These are phyloP conservation scores for Curvularia eragrostidis DNA, from an alignment of 2,329 filamentous ascomycete genomes.

Conservation along the genomic window DNA sequence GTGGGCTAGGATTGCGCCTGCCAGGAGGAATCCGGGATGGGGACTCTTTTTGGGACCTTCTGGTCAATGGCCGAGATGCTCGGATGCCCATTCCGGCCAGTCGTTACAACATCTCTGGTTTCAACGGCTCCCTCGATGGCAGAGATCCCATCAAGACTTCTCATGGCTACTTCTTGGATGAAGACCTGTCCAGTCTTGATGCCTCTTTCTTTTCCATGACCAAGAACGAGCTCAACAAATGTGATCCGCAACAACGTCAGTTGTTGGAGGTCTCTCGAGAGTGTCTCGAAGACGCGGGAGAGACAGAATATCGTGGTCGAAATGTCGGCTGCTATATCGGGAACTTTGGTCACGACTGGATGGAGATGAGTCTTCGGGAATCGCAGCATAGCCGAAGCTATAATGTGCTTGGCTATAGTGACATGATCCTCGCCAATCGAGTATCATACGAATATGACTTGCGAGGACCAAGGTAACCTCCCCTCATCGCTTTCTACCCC, in stretches of 20 bases:
- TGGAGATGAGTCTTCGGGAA: background rate
- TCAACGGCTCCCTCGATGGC: too few species aligned
- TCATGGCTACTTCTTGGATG: background rate
- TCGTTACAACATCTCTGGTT: background rate
- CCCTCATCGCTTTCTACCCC: too few species aligned
- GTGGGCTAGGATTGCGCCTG: background rate
- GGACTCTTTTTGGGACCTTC: background rate
- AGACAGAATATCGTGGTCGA: slow-evolving; percentile 24
- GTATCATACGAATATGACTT: slow-evolving; percentile 31
- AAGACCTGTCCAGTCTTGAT: slow-evolving; percentile 18
- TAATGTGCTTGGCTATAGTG: background rate
- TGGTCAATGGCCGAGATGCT: background rate
- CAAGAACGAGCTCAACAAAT: slow-evolving; percentile 13
- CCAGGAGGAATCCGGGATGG: background rate
- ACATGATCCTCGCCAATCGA: slow-evolving; percentile 13
- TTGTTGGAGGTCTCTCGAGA: slow-evolving; percentile 39
- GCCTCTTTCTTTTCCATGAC: slow-evolving; percentile 26
- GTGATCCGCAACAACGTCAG: slow-evolving; percentile 36
- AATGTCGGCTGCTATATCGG: slow-evolving; percentile 29
- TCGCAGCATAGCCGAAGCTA: background rate
- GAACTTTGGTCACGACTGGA: slow-evolving; percentile 32
- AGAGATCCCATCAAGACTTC: too few species aligned
- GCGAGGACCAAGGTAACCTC: too few species aligned
- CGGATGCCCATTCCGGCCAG: background rate
- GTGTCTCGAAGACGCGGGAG: slow-evolving; percentile 47